These are phyloP conservation scores for Hypoxylon perforatum DNA, from an alignment of 495 filamentous ascomycete species.

Conservation along the genomic window DNA sequence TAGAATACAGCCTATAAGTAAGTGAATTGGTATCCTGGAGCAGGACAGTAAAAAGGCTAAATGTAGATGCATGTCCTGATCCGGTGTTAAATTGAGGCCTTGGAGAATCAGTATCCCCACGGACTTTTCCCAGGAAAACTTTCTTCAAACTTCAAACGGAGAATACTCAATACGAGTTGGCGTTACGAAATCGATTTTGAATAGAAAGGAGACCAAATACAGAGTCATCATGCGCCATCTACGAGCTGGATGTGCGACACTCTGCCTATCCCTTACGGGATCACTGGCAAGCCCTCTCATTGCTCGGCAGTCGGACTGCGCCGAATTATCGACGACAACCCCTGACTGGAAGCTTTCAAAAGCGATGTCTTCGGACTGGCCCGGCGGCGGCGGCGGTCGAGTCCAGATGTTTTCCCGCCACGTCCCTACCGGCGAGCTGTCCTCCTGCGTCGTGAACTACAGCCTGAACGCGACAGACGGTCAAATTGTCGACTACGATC, in stretches of 20 bases:
- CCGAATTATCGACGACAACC: conserved; percentile 19
- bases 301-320: conserved; percentile 9
- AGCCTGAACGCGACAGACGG: conserved; percentile 15
- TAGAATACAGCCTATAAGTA: conserved; percentile 33
- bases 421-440: conserved; percentile 14
- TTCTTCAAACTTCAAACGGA: not conserved
- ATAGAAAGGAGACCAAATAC: not conserved
- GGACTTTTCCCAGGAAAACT: not conserved
- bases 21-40: conserved; percentile 13
- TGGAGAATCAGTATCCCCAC: conserved; percentile 1
- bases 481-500: conserved; percentile 31
- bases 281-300: conserved; percentile 3
- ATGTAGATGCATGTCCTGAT: conserved; percentile 10
- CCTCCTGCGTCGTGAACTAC: conserved; percentile 39
- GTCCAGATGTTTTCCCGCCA: conserved; percentile 39
- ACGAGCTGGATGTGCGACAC: not conserved
- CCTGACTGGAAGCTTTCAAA: conserved; percentile 34
- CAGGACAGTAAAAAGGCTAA: conserved; percentile 29
- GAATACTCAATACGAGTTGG: not conserved
- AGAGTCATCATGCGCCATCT: conserved; percentile 5
- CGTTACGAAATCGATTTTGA: not conserved
- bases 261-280: conserved; percentile 26
- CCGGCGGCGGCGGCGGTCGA: conserved; percentile 25
- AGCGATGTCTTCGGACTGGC: conserved; percentile 39
- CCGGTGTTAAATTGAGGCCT: conserved; percentile 17